Evolutionary conservation across 176 grass and related monocot species (phyloP), one percentile per base, ranked within the genome.

Genomic region (Eremochloa ophiuroides): DNA sequence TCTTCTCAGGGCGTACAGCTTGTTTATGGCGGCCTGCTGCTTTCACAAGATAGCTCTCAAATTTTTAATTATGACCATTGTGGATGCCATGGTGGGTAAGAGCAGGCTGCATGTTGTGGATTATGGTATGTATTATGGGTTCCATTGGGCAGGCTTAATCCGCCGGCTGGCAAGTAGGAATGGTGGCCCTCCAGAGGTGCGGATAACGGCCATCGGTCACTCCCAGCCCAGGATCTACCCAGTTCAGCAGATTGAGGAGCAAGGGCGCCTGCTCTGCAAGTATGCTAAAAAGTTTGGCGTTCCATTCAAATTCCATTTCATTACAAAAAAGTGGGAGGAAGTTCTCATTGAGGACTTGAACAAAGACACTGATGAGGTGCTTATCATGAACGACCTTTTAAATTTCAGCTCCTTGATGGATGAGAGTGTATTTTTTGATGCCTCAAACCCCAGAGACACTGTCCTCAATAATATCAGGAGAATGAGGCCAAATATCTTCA

Each of bases 31-130:
- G n/a, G n/a, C n/a, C n/a, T n/a, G n/a, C 71, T 69, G 81, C 50
- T 70, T 91, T 59, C 61, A 23, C 47, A 91, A 66, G 76, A 25
- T 77, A 28, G 47, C 10, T 0, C 13, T 65, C 50, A 50, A 50
- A 20, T 27, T 62, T 87, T 91, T 8, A 48, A 66, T 35, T 38
- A 27, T 28, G 22, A 84, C 71, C 43, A 85, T 76, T 77, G 60
- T 1, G 17, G 1, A 81, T 22, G 71, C 66, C 25, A 69, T 80
- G 30, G 56, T 37, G 2, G 85, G 85, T 40, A 84, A n/a, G 66
- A 68, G 48, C 11, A 69, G 34, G 46, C 29, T 91, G 40, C 88
- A 90, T 33, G 70, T 87, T 14, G 71, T 90, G 47, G 80, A 87
- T 62, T 87, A 75, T 9, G 55, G 71, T 48, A 4, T 90, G 53